These are phyloP conservation scores for Hirschioporus abietinus DNA, from an alignment of 768 basidiomycete genomes.

Conservation along the genomic window DNA sequence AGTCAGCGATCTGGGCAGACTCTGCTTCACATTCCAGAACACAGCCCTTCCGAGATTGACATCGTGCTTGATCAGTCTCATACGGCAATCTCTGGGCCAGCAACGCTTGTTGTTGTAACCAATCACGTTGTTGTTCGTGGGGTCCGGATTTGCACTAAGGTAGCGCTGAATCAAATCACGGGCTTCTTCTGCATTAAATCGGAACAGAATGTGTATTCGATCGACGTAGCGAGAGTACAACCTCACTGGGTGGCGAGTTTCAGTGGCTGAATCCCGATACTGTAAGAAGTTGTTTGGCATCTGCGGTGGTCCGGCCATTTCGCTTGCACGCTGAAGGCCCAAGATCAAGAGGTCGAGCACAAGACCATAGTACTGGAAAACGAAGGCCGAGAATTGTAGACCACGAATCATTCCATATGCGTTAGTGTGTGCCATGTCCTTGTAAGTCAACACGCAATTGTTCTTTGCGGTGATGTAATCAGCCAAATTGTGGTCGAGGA, in stretches of 20 bases:
- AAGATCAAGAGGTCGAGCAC: constrained; percentile 94
- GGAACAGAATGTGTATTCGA: constrained; percentile 90
- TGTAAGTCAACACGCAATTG: neutral
- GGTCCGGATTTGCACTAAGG: constrained; percentile 95
- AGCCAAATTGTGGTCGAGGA: constrained; percentile 76
- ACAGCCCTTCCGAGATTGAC: constrained; percentile 98
- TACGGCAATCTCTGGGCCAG: constrained; percentile 98
- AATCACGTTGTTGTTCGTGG: constrained; percentile 97
- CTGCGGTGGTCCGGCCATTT: constrained; percentile 98
- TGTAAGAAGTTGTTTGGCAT: constrained; percentile 99
- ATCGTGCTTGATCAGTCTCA: constrained; percentile 99
- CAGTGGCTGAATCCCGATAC: constrained; percentile 90
- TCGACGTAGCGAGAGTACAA: constrained; percentile 98
- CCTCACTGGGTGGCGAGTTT: constrained; percentile 96
- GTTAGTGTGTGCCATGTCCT: constrained; percentile 96
- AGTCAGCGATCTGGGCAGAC: constrained; percentile 88
- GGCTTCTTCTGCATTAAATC: constrained; percentile 96
- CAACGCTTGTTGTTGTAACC: constrained; percentile 99
- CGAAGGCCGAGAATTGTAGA: constrained; percentile 96
- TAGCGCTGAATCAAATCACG: constrained; percentile 98
- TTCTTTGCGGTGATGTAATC: constrained; percentile 7
- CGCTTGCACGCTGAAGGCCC: constrained; percentile 95
- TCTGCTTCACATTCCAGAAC: constrained; percentile 99
- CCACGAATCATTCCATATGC: constrained; percentile 96
- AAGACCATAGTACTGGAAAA: constrained; percentile 98